Evolutionary conservation across 768 basidiomycete genomes (phyloP).

Genomic region (Trametes sanguinea): DNA sequence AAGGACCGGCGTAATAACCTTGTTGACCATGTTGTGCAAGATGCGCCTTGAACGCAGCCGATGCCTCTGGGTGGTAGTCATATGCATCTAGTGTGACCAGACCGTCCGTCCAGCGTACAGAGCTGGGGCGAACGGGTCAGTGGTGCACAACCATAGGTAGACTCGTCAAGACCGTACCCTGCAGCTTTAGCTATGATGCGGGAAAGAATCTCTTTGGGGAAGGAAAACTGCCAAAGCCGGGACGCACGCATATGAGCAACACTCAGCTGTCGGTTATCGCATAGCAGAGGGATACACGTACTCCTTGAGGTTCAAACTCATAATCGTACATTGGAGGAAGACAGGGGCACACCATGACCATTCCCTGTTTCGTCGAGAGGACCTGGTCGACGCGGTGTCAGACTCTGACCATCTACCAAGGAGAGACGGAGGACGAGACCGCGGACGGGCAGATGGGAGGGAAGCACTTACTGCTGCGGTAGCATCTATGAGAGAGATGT

Average conservation of each 20-base stretch:
- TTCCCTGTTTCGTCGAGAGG: background rate
- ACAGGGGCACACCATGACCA: background rate
- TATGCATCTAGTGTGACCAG: constrained; percentile 9
- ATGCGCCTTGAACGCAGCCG: background rate
- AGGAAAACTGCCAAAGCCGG: too few species aligned
- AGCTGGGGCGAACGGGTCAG: background rate
- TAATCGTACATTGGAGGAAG: constrained; percentile 1
- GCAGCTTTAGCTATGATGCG: too few species aligned
- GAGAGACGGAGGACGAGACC: too few species aligned
- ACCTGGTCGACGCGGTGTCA: background rate
- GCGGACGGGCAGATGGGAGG: too few species aligned
- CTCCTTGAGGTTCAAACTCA: background rate
- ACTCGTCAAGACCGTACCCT: too few species aligned
- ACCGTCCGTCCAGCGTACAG: background rate
- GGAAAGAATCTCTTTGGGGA: too few species aligned
- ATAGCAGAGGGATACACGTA: background rate
- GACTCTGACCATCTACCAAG: background rate
- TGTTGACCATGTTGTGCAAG: constrained; percentile 6
- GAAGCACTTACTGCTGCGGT: background rate
- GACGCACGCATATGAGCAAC: too few species aligned
- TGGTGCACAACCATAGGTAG: too few species aligned
- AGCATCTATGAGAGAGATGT: background rate
- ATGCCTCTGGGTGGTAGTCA: constrained; percentile 13
- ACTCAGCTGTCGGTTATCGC: too few species aligned
- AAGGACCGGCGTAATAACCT: constrained; percentile 18